Percentiles rank a stretch among this genome's conserved stretches.
Evolutionary conservation across 305 asterid genomes (phyloP).

Genomic region (Fraxinus dipetala): DNA sequence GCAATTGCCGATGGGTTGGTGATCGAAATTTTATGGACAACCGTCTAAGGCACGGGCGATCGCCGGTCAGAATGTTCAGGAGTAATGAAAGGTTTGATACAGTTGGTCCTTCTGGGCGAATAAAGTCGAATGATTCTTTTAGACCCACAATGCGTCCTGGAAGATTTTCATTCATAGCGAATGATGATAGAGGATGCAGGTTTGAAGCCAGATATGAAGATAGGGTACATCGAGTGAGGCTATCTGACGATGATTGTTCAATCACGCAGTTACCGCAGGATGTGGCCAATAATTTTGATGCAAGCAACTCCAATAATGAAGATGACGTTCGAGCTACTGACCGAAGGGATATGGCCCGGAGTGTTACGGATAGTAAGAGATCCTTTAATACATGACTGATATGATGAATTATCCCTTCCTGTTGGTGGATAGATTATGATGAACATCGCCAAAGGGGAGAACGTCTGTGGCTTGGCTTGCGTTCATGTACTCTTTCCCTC

Average conservation of each 20-base stretch:
- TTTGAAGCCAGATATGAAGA: slow-evolving; percentile 34
- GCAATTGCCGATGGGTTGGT: slow-evolving; percentile 43
- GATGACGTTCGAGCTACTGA: slow-evolving; percentile 33
- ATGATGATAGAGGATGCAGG: slow-evolving; percentile 31
- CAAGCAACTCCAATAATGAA: slow-evolving; percentile 24
- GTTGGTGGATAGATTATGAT: slow-evolving; percentile 22
- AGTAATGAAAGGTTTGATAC: slow-evolving; percentile 41
- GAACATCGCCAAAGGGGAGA: slow-evolving; percentile 31
- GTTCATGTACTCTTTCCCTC: slow-evolving; percentile 28
- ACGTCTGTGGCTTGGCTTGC: slow-evolving; percentile 20
- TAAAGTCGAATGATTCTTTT: slow-evolving; percentile 43
- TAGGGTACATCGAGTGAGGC: slow-evolving; percentile 32
- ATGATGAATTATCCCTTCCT: neutral
- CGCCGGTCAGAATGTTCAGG: slow-evolving; percentile 42
- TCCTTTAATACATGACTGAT: slow-evolving; percentile 27
- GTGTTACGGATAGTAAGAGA: slow-evolving; percentile 30
- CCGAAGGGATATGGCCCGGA: slow-evolving; percentile 31
- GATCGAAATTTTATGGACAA: slow-evolving; percentile 40
- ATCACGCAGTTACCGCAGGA: slow-evolving; percentile 29
- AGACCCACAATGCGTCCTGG: slow-evolving; percentile 41
- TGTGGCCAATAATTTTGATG: slow-evolving; percentile 33
- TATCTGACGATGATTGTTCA: slow-evolving; percentile 22
- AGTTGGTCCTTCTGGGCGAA: slow-evolving; percentile 37
- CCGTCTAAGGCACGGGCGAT: slow-evolving; percentile 45
- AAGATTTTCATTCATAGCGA: slow-evolving; percentile 40